Evolutionary conservation across 176 grass and related monocot species (phyloP), one percentile per base, ranked within the genome.

Genomic region (Areca catechu): DNA sequence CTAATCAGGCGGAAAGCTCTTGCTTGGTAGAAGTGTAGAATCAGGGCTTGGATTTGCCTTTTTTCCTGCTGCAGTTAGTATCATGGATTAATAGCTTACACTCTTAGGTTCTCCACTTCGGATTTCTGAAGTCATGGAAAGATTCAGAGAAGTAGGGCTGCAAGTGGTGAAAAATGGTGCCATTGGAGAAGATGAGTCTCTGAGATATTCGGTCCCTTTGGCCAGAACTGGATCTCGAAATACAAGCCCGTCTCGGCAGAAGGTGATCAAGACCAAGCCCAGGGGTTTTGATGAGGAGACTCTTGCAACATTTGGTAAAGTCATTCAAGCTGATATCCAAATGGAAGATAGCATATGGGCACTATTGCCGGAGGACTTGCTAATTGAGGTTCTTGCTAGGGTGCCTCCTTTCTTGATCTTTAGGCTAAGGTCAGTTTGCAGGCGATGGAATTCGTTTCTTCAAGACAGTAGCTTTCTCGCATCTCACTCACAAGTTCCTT

Each of bases 381-480:
- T 86, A 64, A 63, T 83, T 15, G 90, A 95, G 69, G 61, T 95
- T 56, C 79, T 89, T n/a, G 90, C 85, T 20, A 79, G 90, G 43
- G 82, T 95, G n/a, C 86, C 90, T 60, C 90, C 90, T 22, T 89
- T 95, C 76, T 76, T 86, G 51, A 82, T 95, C 69, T 83, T 81
- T 75, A 83, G 76, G 70, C 57, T 95, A 51, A 83, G 79, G 64
- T 56, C 76, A 49, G 79, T 89, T 55, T 95, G 79, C 59, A 80
- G 80, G 66, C 74, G 86, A 54, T 95, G 90, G 90, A 82, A 70
- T 54, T 34, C 74, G 27, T 57, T 86, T 59, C 76, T 95, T 64
- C 65, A 59, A 54, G 85, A 83, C 73, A 77, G 76, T 3, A 67
- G 85, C 63, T 89, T 95, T 78, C 82, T 95, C 53, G 53, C 76